phyloP scores from a whole-genome alignment of 495 filamentous ascomycete species.

The Tuber aestivum region DNA sequence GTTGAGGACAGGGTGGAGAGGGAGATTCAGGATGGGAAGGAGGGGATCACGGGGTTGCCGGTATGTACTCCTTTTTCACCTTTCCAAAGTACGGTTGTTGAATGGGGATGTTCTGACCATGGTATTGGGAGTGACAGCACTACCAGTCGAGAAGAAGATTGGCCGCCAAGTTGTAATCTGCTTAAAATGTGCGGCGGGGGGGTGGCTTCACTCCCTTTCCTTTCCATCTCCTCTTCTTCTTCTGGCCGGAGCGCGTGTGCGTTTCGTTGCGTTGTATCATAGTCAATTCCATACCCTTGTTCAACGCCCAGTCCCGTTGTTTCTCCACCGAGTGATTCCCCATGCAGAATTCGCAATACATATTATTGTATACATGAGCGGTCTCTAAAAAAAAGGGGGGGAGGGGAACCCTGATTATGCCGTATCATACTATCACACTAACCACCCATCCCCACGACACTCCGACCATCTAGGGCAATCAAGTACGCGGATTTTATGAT shows the following conservation, averaged over 20 bases:
- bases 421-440: no score
- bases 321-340: not conserved
- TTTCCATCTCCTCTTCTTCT: not conserved
- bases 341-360: no score
- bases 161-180: conserved; percentile 20
- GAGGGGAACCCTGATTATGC: no score
- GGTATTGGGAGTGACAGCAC: conserved; percentile 4
- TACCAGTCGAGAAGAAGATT: conserved; percentile 30
- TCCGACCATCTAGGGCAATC: no score
- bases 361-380: no score
- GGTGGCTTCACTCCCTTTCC: not conserved
- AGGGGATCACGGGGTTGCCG: conserved; percentile 40
- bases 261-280: not conserved
- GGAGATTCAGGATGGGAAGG: conserved; percentile 31
- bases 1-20: conserved; percentile 40
- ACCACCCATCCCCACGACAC: no score
- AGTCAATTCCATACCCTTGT: not conserved
- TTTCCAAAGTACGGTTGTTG: not conserved
- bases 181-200: not conserved
- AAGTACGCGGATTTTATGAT: no score
- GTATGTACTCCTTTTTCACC: not conserved
- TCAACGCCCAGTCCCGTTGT: no score
- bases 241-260: not conserved
- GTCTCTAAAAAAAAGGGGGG: no score
- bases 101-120: not conserved